Evolutionary conservation across 2,329 filamentous ascomycete species (phyloP).

Genomic region (Fusarium compactum): DNA sequence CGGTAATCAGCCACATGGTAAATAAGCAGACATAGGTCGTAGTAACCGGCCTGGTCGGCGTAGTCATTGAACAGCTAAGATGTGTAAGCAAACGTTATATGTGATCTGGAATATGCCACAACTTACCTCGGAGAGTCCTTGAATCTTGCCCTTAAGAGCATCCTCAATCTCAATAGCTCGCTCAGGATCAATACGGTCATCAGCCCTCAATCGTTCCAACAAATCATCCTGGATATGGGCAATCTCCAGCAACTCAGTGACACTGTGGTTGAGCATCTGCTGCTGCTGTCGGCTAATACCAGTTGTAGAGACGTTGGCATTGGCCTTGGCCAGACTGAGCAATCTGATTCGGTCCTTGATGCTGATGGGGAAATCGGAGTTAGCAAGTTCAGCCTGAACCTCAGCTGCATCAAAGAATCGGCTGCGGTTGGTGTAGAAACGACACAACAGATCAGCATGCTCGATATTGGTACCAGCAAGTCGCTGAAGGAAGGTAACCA

Average conservation of each 20-base stretch:
- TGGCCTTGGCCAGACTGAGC: constrained; percentile 89
- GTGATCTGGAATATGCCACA: not conserved
- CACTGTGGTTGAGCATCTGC: constrained; percentile 86
- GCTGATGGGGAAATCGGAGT: constrained; percentile 82
- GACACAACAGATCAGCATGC: constrained; percentile 92
- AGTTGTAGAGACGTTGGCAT: constrained; percentile 84
- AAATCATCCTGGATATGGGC: constrained; percentile 96
- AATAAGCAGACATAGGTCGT: constrained; percentile 92
- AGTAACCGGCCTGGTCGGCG: constrained; percentile 91
- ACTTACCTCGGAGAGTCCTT: constrained; percentile 80
- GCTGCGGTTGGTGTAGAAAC: constrained; percentile 87
- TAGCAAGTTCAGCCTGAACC: constrained; percentile 85
- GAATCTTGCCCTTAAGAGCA: constrained; percentile 81
- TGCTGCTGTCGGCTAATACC: constrained; percentile 83
- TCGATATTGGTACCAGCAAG: constrained; percentile 77
- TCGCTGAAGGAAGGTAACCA: constrained; percentile 85
- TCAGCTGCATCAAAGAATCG: constrained; percentile 88
- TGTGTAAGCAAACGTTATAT: constrained; percentile 35
- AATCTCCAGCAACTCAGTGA: constrained; percentile 88
- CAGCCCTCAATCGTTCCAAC: constrained; percentile 79
- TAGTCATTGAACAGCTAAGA: constrained; percentile 89
- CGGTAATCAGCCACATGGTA: constrained; percentile 93
- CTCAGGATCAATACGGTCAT: constrained; percentile 74
- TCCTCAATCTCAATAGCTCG: constrained; percentile 73
- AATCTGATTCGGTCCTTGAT: constrained; percentile 90